Percentiles rank a stretch among this genome's conserved stretches.
Evolutionary conservation across 169 alveolate species (phyloP).

Genomic region (Eimeria maxima): DNA sequence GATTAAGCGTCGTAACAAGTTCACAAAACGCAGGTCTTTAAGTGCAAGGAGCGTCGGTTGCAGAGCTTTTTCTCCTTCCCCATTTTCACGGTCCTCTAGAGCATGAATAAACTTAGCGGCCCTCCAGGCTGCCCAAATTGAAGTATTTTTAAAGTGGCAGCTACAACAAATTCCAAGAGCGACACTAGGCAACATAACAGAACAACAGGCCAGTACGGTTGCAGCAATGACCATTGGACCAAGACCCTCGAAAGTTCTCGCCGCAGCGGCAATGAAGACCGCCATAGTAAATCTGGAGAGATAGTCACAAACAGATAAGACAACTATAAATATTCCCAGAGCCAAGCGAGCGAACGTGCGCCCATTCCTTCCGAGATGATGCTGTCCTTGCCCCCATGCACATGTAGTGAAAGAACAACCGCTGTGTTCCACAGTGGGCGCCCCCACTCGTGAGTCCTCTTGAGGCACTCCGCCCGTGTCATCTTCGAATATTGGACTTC

Average conservation of each 20-base stretch:
- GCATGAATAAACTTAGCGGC: constrained; percentile 24
- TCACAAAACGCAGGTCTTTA: background rate
- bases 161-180: constrained; percentile 68
- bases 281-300: constrained; percentile 56
- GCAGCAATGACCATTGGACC: constrained; percentile 21
- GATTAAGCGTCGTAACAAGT: background rate
- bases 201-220: constrained; percentile 20
- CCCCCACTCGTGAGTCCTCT: background rate
- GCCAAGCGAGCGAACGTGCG: background rate
- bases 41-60: background rate
- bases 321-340: background rate
- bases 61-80: background rate
- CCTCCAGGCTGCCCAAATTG: constrained; percentile 49
- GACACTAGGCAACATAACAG: constrained; percentile 22
- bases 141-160: constrained; percentile 11
- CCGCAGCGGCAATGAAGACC: constrained; percentile 34
- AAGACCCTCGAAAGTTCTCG: constrained; percentile 3
- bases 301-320: constrained; percentile 44
- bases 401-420: background rate
- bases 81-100: background rate
- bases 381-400: background rate
- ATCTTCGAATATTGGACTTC: background rate
- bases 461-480: background rate
- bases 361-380: background rate
- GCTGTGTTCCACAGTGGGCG: constrained; percentile 7